Evolutionary conservation across 2,329 filamentous ascomycete species (phyloP).

Genomic region (Pseudocercospora cruenta): DNA sequence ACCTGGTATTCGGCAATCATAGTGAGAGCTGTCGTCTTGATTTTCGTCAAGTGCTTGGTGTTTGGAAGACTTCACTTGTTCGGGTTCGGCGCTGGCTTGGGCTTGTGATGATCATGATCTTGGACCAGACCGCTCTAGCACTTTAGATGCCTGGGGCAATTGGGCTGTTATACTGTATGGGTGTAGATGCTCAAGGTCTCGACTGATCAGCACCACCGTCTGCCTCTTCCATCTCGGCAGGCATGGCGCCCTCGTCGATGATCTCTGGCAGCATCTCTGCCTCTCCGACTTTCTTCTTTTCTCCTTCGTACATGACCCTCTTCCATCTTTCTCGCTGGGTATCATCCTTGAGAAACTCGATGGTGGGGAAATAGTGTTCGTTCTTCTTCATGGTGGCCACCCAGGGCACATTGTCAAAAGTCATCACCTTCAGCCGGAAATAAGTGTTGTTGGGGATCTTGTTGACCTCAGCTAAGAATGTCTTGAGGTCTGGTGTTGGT

Average conservation of each 20-base stretch:
- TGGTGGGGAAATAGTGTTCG: constrained; percentile 84
- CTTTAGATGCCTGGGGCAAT: no score
- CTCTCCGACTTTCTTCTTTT: constrained; percentile 41
- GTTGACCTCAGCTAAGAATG: constrained; percentile 78
- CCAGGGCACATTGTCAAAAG: constrained; percentile 98
- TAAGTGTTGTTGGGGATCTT: constrained; percentile 97
- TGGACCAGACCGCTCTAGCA: background rate
- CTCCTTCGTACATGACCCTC: constrained; percentile 59
- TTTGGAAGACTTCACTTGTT: background rate
- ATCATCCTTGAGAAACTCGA: constrained; percentile 65
- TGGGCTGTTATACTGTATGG: no score
- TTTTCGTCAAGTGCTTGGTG: background rate
- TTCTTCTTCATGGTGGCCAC: constrained; percentile 99
- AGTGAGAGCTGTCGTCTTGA: background rate
- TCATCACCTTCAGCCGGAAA: constrained; percentile 95
- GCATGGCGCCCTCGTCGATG: constrained; percentile 23
- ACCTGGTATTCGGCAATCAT: background rate
- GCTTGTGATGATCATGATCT: background rate
- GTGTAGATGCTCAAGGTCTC: background rate
- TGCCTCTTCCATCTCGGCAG: constrained; percentile 7
- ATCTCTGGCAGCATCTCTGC: constrained; percentile 35
- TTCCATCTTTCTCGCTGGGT: constrained; percentile 59
- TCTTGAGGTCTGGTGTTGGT: constrained; percentile 77
- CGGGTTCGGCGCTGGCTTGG: background rate
- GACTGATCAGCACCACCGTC: constrained; percentile 1